These are phyloP conservation scores for Apiotrichum brassicae DNA, from an alignment of 1,284 basidiomycete genomes.

Conservation along the genomic window DNA sequence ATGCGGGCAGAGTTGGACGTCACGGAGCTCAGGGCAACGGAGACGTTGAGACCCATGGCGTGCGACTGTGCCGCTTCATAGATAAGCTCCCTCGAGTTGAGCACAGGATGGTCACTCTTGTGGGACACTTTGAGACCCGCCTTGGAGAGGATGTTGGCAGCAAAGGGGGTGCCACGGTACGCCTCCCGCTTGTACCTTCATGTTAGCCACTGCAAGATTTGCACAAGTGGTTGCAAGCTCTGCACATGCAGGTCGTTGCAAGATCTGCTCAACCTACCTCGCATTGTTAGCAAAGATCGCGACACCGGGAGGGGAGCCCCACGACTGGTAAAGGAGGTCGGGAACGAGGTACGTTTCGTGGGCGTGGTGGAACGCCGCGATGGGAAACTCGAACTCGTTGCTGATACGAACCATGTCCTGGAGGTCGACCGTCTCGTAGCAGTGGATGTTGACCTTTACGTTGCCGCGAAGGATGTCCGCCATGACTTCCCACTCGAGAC, in stretches of 20 bases:
- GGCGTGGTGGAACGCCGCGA: constrained; percentile 48
- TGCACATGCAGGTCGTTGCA: too few species aligned
- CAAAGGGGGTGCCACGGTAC: constrained; percentile 77
- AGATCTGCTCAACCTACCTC: background rate
- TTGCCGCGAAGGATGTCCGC: constrained; percentile 70
- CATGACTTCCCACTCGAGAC: constrained; percentile 73
- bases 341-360: constrained; percentile 77
- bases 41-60: constrained; percentile 54
- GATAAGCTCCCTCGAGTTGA: constrained; percentile 60
- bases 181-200: constrained; percentile 72
- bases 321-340: constrained; percentile 53
- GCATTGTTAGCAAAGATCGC: constrained; percentile 65
- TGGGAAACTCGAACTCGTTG: constrained; percentile 58
- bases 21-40: constrained; percentile 54
- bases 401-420: constrained; percentile 57
- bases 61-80: constrained; percentile 84
- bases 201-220: constrained; percentile 50
- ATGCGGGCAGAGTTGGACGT: constrained; percentile 70
- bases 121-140: constrained; percentile 63
- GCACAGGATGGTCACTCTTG: constrained; percentile 62
- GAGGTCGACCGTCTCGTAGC: constrained; percentile 71
- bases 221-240: too few species aligned
- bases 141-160: constrained; percentile 69
- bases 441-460: constrained; percentile 67
- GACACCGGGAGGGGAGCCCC: constrained; percentile 54